Base-by-base conservation (phyloP, 129 eudicot genomes). In the Tanacetum coccineum region DNA sequence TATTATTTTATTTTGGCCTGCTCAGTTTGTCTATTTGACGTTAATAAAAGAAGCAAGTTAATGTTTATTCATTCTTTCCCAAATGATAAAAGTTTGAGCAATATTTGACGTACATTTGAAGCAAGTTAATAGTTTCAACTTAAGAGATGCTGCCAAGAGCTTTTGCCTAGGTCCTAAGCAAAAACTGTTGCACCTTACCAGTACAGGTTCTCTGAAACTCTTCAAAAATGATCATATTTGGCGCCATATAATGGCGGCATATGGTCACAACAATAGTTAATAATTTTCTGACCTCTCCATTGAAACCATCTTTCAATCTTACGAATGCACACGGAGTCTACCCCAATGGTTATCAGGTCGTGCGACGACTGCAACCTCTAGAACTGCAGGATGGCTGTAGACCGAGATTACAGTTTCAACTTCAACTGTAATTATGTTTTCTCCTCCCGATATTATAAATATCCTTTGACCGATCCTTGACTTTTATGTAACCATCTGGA, bases 311-410 rank as follows among this genome's bases (percentile, higher is more conserved):
- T 53, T n/a, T 79, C 81, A 84, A 44, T 82, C 76, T 81, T 60
- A 87, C 90, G 74, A 84, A 87, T 1, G 90, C 95, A 18, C 90
- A 87, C 1, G 87, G 87, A 0, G 87, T 81, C 72, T 87, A 14
- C 95, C 90, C 95, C 90, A 87, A 42, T 84, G 87, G 62, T 87
- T 61, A 62, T 87, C 95, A 0, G 87, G 95, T 13, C 95, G 66
- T 0, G 74, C 90, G 47, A 87, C 95, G 17, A 87, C 90, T 1
- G 95, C 95, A 6, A 81, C 95, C 76, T 87, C 95, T 0, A 84
- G 82, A 45, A 87, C 80, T 8, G 87, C 86, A 2, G 87, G 85
- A 64, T 87, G 90, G 22, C 78, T 70, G 50, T 84, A 84, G 54
- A 22, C n/a, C n/a, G n/a, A n/a, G n/a, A 87, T 45, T 4, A 77